Evolutionary conservation across 2,329 filamentous ascomycete species (phyloP), one percentile per base, ranked within the genome.

Genomic region (Leptographium galeiforme): DNA sequence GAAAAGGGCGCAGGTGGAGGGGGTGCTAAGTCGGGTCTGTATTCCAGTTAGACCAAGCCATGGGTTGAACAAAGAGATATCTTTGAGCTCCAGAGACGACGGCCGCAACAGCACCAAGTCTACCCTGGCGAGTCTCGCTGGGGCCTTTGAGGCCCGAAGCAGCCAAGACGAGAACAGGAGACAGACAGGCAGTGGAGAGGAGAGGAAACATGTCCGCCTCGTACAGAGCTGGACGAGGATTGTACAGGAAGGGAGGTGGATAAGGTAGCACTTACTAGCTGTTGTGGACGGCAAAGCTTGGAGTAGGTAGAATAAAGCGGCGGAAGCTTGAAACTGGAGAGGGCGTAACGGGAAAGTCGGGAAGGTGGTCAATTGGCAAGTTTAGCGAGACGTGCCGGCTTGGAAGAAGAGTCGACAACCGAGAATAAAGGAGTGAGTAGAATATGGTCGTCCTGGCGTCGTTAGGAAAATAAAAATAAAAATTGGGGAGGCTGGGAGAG

Each of bases 401-500:
- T 30, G 30, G 40, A 33, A 32, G 33, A 34, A 8, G 40, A 50
- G 40, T 36, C n/a, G 25, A 41, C 34, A 14, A 34, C 18, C 34
- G 32, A 39, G 52, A 38, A 36, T 48, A 51, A 52, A 13, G 36
- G 38, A 45, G n/a, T 46, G 50, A 45, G n/a, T 46, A 47, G 54
- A 53, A 51, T 55, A 56, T 51, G 50, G 53, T 25, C 19, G 16
- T 30, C 48, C 56, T 57, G 53, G 53, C 54, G 52, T 57, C 55
- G 56, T 58, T 53, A 53, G 53, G 53, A 18, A 54, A 51, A 46
- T 36, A 55, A 50, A 47, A 45, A 16, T 32, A 6, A 16, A 30
- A 57, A 59, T 59, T 58, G 48, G 55, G 56, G 57, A 59, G 57
- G 57, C 56, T 59, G 57, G 57, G 55, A 54, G 52, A 51, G 56